Conservation (phyloP, 169 alveolate species). For the Eimeria zaria region DNA sequence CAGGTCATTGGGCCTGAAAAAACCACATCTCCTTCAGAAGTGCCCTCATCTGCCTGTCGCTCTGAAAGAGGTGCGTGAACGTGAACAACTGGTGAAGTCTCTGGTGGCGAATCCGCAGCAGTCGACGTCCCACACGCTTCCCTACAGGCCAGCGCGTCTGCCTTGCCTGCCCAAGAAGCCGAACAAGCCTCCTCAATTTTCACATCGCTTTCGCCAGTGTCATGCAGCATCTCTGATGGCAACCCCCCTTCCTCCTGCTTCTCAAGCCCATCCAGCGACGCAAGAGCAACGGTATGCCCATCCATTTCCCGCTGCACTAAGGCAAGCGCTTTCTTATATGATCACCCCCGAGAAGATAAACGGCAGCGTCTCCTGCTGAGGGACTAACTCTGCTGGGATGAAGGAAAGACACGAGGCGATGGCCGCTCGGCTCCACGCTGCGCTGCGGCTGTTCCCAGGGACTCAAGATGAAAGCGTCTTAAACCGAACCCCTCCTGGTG, state of each 20-base stretch:
- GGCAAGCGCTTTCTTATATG: background rate
- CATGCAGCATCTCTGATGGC: background rate
- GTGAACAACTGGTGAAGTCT: background rate
- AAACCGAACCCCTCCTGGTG: background rate
- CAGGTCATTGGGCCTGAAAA: too few species aligned
- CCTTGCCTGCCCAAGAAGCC: background rate
- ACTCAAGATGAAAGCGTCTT: background rate
- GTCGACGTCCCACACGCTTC: slow-evolving; percentile 39
- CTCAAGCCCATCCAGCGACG: background rate
- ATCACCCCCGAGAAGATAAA: background rate
- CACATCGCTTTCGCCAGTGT: background rate
- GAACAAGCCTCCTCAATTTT: background rate
- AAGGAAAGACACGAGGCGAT: background rate
- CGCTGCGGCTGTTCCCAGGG: background rate
- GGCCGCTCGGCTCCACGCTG: background rate
- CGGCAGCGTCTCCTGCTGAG: too few species aligned
- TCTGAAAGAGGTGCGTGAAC: background rate
- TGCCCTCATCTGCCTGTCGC: background rate
- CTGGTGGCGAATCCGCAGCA: slow-evolving; percentile 23
- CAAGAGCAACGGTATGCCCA: background rate
- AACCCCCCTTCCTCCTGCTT: background rate
- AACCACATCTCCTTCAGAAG: background rate
- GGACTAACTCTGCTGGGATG: background rate
- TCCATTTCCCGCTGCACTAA: background rate
- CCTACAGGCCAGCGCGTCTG: background rate